Percentiles rank a stretch among this genome's conserved stretches.
Conservation (phyloP, 768 basidiomycete species). For the Trametes punicea region DNA sequence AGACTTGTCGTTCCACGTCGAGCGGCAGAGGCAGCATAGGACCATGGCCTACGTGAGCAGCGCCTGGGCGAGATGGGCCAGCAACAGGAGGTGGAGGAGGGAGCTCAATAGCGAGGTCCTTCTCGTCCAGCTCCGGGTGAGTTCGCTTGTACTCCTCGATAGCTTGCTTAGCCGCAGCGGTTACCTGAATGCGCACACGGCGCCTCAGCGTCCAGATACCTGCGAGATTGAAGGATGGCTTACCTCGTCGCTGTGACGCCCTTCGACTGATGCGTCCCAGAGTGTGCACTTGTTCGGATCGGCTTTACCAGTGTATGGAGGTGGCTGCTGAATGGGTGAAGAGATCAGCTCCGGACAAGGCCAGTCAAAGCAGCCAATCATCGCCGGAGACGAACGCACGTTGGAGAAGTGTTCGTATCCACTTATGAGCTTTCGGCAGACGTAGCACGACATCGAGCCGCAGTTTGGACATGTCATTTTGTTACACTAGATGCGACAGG, state of each 20-base stretch:
- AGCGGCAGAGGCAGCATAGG: background rate
- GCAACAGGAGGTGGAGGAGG: slow-evolving; percentile 36
- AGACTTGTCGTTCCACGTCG: too few species aligned
- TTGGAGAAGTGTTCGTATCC: slow-evolving; percentile 78
- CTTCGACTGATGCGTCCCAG: slow-evolving; percentile 62
- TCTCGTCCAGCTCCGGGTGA: slow-evolving; percentile 61
- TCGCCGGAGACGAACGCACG: slow-evolving; percentile 31
- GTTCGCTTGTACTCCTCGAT: slow-evolving; percentile 55
- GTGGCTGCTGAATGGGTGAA: slow-evolving; percentile 21
- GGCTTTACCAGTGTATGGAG: slow-evolving; percentile 17
- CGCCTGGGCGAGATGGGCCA: slow-evolving; percentile 12
- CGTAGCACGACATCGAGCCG: slow-evolving; percentile 72
- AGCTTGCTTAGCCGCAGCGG: slow-evolving; percentile 62
- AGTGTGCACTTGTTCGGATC: slow-evolving; percentile 53
- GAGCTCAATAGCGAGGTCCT: slow-evolving; percentile 61
- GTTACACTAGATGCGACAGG: slow-evolving; percentile 65
- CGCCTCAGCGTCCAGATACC: background rate
- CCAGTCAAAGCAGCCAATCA: slow-evolving; percentile 6
- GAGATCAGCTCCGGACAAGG: slow-evolving; percentile 2
- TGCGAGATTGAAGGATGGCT: background rate
- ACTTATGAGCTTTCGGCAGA: slow-evolving; percentile 68
- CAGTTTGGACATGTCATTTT: slow-evolving; percentile 86
- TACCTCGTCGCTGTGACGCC: slow-evolving; percentile 66
- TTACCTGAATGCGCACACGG: slow-evolving; percentile 46
- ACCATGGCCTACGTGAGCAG: background rate